Percentiles rank a stretch among this genome's conserved stretches.
Evolutionary conservation across 2,329 filamentous ascomycete genomes (phyloP).

Genomic region (Xylaria sp.): DNA sequence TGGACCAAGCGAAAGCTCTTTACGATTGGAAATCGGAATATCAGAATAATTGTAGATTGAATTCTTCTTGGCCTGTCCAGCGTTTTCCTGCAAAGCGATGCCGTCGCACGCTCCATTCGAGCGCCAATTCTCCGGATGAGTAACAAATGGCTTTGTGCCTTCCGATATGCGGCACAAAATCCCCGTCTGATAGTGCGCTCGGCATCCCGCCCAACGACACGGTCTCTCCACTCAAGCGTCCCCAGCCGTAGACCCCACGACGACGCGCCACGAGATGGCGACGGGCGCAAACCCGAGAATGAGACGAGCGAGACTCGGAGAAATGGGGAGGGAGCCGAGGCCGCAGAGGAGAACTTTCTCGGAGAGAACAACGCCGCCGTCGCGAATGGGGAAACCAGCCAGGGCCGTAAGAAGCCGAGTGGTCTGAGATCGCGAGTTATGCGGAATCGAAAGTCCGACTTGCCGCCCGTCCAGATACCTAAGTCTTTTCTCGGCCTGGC

Average conservation of each 20-base stretch:
- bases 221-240: constrained; percentile 43
- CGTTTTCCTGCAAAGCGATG: constrained; percentile 43
- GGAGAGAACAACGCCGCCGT: constrained; percentile 38
- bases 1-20: constrained; percentile 25
- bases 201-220: constrained; percentile 34
- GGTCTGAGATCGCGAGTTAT: constrained; percentile 41
- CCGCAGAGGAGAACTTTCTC: constrained; percentile 40
- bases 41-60: not conserved
- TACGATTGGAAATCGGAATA: constrained; percentile 5
- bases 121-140: constrained; percentile 50
- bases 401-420: constrained; percentile 43
- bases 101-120: constrained; percentile 48
- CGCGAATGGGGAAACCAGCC: constrained; percentile 38
- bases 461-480: constrained; percentile 66
- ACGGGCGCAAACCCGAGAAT: constrained; percentile 42
- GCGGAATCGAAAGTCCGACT: constrained; percentile 50
- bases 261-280: constrained; percentile 39
- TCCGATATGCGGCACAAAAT: constrained; percentile 45
- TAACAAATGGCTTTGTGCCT: constrained; percentile 48
- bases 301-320: constrained; percentile 15
- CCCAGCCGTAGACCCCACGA: constrained; percentile 38
- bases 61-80: not conserved
- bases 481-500: constrained; percentile 65
- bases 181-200: constrained; percentile 31
- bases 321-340: constrained; percentile 23